Evolutionary conservation across 148 eudicot species (phyloP).

Genomic region (Arbutus unedo): DNA sequence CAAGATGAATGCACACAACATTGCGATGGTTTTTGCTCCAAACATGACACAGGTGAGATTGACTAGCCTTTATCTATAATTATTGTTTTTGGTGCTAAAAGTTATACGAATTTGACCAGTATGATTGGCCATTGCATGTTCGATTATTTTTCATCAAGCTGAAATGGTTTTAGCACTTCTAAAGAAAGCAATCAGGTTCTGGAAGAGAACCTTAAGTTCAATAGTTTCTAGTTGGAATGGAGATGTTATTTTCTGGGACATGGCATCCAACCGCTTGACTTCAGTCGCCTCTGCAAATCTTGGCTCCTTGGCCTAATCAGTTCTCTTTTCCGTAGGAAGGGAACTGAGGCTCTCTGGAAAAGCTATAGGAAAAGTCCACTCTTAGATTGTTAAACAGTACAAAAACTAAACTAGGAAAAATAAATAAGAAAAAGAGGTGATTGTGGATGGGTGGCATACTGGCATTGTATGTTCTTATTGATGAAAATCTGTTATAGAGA

Average conservation of each 20-base stretch:
- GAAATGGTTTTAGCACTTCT: neutral
- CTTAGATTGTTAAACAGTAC: neutral
- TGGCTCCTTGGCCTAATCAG: neutral
- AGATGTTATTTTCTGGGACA: neutral
- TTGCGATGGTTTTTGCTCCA: constrained; percentile 96
- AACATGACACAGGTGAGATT: constrained; percentile 95
- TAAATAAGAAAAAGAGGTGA: neutral
- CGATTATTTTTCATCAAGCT: neutral
- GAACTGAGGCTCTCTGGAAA: neutral
- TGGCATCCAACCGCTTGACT: constrained; percentile 9
- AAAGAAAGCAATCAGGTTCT: neutral
- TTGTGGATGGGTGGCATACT: neutral
- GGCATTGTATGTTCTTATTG: neutral
- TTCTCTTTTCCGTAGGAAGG: neutral
- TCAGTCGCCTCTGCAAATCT: neutral
- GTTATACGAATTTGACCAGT: neutral
- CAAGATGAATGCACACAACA: constrained; percentile 94
- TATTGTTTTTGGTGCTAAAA: neutral
- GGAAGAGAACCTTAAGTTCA: neutral
- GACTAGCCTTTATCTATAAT: too few relatives aligned
- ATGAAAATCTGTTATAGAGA: neutral
- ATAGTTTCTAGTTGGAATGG: neutral
- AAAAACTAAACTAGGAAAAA: neutral
- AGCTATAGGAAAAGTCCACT: neutral
- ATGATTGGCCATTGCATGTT: neutral